Evolutionary conservation across 306 rosid species (phyloP), one percentile per base, ranked within the genome.

Genomic region (Cajanus cajan): DNA sequence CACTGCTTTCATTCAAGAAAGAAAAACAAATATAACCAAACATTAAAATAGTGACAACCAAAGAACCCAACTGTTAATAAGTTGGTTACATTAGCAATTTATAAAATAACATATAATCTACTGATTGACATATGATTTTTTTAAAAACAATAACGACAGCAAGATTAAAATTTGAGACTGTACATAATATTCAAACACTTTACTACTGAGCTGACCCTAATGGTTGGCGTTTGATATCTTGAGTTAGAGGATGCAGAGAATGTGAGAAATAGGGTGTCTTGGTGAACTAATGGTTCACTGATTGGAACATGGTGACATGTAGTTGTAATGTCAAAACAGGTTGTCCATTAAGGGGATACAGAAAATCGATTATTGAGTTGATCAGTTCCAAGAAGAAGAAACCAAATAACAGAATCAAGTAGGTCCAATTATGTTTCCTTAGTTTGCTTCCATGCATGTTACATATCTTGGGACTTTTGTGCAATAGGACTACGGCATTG

Each of bases 351-450:
- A 83, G 72, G 48, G 77, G 61, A 58, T 5, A 19, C 22, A 19
- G 80, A 24, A 68, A 57, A 76, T 15, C 13, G 62, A 67, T 67
- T 9, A 73, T 21, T 74, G 43, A 50, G 25, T 73, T 22, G 37
- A 79, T 78, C 18, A 82, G 36, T 67, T 87, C 87, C 92, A 88
- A 84, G 82, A 63, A 79, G 83, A 81, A 87, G 87, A 82, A 76
- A 87, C 89, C 94, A 87, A 83, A 85, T 51, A 43, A 73, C 77
- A 74, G 88, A 82, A 88, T 81, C 89, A 74, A 77, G 88, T 77
- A 68, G 97, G 92, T 79, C 84, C 76, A 82, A 69, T 83, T 82
- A 68, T 84, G 87, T 91, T 84, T 65, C 82, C 43, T 70, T 8
- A 69, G 52, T 12, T 43, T 81, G 70, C 47, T 40, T 73, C 63